These are phyloP conservation scores for Coemansia furcata DNA, from an alignment of 192 early-diverging fungal species.

Conservation along the genomic window DNA sequence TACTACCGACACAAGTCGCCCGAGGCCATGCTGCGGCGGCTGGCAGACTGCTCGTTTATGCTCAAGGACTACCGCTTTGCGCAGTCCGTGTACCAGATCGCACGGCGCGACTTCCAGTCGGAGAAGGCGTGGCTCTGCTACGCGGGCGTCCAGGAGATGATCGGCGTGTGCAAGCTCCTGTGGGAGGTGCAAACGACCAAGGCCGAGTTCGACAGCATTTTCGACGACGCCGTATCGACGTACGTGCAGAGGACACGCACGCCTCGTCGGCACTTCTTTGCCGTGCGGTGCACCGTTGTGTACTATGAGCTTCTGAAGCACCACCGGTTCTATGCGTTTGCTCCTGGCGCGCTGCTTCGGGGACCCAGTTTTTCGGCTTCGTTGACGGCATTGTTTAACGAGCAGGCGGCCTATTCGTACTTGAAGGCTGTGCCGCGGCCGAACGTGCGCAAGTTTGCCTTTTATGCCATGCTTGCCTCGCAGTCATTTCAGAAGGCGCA, in stretches of 20 bases:
- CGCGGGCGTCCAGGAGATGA: constrained; percentile 87
- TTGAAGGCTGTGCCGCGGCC: constrained; percentile 58
- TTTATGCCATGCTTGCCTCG: constrained; percentile 85
- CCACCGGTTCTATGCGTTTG: constrained; percentile 65
- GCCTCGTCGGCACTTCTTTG: constrained; percentile 58
- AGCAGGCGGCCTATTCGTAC: constrained; percentile 87
- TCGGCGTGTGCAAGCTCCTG: constrained; percentile 80
- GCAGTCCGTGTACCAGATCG: constrained; percentile 82
- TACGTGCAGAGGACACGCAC: constrained; percentile 61
- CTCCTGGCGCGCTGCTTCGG: constrained; percentile 58
- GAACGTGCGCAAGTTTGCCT: constrained; percentile 82
- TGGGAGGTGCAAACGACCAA: constrained; percentile 57
- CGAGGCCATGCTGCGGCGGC: constrained; percentile 86
- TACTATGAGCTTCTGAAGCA: constrained; percentile 82
- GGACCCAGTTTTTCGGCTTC: constrained; percentile 16
- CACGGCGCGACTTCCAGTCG: constrained; percentile 79
- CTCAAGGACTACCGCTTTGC: constrained; percentile 91
- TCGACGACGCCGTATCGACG: constrained; percentile 71
- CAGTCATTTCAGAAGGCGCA: constrained; percentile 76
- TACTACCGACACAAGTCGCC: constrained; percentile 72
- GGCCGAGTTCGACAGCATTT: constrained; percentile 54
- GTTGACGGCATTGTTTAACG: constrained; percentile 56
- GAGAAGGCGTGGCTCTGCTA: constrained; percentile 78
- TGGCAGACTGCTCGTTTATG: constrained; percentile 98
- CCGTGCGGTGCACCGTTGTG: constrained; percentile 69